Evolutionary conservation across 805 yeast species (phyloP).

Genomic region (Candida maris): DNA sequence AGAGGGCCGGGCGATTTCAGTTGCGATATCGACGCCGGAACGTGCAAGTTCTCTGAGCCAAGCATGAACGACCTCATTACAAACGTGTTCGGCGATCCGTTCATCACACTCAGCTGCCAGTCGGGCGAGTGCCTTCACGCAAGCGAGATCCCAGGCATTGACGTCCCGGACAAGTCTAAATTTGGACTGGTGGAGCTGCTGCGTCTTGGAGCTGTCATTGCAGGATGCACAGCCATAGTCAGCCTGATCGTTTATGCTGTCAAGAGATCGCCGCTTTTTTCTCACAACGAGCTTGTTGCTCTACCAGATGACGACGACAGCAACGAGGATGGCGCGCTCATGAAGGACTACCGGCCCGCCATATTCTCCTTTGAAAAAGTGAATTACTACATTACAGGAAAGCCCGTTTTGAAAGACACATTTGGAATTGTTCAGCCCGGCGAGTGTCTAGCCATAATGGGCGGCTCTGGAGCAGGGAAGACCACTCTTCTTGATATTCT

Average conservation of each 20-base stretch:
- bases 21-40: slow-evolving; percentile 60
- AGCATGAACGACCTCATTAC: slow-evolving; percentile 90
- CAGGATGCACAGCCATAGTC: slow-evolving; percentile 40
- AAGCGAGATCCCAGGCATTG: slow-evolving; percentile 90
- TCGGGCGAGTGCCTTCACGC: slow-evolving; percentile 92
- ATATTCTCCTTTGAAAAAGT: slow-evolving; percentile 73
- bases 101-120: slow-evolving; percentile 72
- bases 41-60: slow-evolving; percentile 87
- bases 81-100: slow-evolving; percentile 92
- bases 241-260: slow-evolving; percentile 45
- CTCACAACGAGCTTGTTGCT: slow-evolving; percentile 21
- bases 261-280: slow-evolving; percentile 61
- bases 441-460: slow-evolving; percentile 92
- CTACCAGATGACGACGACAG: slow-evolving; percentile 32
- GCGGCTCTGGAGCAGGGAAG: slow-evolving; percentile 98
- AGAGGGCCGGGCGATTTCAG: slow-evolving; percentile 89
- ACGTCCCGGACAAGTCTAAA: slow-evolving; percentile 52
- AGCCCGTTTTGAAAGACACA: slow-evolving; percentile 54
- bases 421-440: slow-evolving; percentile 83
- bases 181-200: slow-evolving; percentile 46
- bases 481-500: slow-evolving; percentile 89
- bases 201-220: slow-evolving; percentile 41
- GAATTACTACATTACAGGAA: slow-evolving; percentile 53
- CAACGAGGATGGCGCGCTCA: slow-evolving; percentile 33
- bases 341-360: slow-evolving; percentile 61